Evolutionary conservation across 345 rosid genomes (phyloP).

Genomic region (Crucihimalaya himalaica): DNA sequence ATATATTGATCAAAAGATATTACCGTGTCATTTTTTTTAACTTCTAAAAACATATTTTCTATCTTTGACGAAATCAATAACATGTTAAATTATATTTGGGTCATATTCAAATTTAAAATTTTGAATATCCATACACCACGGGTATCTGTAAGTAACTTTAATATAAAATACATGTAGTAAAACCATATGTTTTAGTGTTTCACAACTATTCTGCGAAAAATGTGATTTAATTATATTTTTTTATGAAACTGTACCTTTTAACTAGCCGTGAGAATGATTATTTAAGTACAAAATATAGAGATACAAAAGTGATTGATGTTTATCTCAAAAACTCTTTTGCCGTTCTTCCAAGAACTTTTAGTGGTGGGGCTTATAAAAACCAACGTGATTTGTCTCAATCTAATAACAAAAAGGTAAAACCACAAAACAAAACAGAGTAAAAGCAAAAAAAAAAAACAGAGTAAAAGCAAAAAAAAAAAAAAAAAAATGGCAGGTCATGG

Average conservation of each 20-base stretch:
- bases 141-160: background rate
- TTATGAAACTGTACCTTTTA: background rate
- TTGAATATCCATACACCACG: too few relatives aligned
- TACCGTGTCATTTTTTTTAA: too few relatives aligned
- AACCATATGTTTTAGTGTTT: background rate
- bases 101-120: too few relatives aligned
- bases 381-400: slow-evolving; percentile 18
- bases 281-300: background rate
- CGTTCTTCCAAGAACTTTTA: slow-evolving; percentile 5
- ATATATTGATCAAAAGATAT: too few relatives aligned
- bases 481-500: slow-evolving; percentile 39
- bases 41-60: too few relatives aligned
- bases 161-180: background rate
- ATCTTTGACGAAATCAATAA: too few relatives aligned
- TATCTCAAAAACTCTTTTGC: slow-evolving; percentile 29
- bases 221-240: background rate
- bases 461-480: too few relatives aligned
- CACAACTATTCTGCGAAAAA: background rate
- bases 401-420: background rate
- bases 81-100: too few relatives aligned
- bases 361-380: slow-evolving; percentile 38
- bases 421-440: slow-evolving; percentile 21
- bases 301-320: slow-evolving; percentile 24
- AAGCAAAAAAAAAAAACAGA: background rate
- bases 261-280: slow-evolving; percentile 13